Base-by-base conservation (phyloP, 225 moss, liverwort and hornwort species). In the Sphagnum contortum region DNA sequence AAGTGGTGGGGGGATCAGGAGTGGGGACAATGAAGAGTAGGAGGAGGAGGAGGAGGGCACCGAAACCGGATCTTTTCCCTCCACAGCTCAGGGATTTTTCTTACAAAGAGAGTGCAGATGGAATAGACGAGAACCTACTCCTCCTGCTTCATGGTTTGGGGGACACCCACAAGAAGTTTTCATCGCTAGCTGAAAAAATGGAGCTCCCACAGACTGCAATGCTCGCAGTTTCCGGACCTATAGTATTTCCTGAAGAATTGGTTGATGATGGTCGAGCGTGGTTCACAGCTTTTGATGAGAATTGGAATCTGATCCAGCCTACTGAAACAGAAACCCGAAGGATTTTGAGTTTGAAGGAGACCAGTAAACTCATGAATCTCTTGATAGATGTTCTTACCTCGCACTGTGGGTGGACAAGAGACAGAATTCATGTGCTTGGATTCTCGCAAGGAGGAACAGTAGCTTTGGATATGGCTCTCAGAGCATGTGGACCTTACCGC, bases 141-240 rank as follows among this genome's bases (percentile, higher is more conserved):
- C 57, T 77, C 50, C 68, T 77, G 6, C 68, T 72, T 3, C 76
- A 72, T 49, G 76, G 76, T 46, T 59, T 64, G 5, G 76, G 76
- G 8, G 76, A 72, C 60, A 54, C 44, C 12, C 69, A 77, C 51
- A 47, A 64, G 47, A 45, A 6, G n/a, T 71, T 72, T 69, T 57
- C 58, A 12, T 52, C 48, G 45, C 66, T 77, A 44, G 76, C 62
- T 47, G 52, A 57, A 55, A 72, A 68, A 65, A 50, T 77, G 64
- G 50, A 59, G 44, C 64, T 77, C 11, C 76, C 72, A 3, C 76
- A 77, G 45, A 72, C 72, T 49, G 76, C 76, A 3, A 55, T 12
- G 8, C n/a, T 76, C 58, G 72, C 76, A 2, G 8, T 77, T 29
- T 68, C 68, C 9, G 76, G 68, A 50, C 76, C 76, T 8, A 72